Conservation (phyloP, 306 rosid species). For the Geum urbanum region DNA sequence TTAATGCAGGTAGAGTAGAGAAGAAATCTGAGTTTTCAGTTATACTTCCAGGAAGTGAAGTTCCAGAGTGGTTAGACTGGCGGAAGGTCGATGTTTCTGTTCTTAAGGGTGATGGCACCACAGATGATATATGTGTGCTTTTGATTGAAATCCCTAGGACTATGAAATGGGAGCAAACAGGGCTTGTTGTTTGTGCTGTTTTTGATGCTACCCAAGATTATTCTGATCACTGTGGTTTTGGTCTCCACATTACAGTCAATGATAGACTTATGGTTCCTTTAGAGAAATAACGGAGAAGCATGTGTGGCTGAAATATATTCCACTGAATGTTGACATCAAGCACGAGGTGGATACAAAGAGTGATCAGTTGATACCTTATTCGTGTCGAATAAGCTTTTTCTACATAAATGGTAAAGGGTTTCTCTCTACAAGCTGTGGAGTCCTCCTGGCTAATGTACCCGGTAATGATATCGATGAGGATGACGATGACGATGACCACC, state of each 20-base stretch:
- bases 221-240: neutral
- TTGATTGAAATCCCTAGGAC: neutral
- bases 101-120: too few relatives aligned
- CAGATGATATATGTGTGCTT: neutral
- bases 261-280: neutral
- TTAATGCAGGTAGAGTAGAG: neutral
- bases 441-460: neutral
- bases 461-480: too few relatives aligned
- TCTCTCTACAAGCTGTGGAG: neutral
- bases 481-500: too few relatives aligned
- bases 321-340: neutral
- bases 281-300: neutral
- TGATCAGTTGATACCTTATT: neutral
- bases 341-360: neutral
- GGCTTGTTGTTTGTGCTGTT: neutral
- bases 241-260: neutral
- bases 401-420: too few relatives aligned
- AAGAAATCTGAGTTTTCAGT: neutral
- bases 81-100: neutral
- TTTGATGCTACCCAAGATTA: neutral
- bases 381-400: neutral
- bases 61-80: neutral
- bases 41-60: neutral
- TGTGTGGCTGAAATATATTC: constrained; percentile 3
- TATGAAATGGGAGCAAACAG: neutral